Evolutionary conservation across 208 protist species (phyloP).

Genomic region (Leishmania guyanensis): DNA sequence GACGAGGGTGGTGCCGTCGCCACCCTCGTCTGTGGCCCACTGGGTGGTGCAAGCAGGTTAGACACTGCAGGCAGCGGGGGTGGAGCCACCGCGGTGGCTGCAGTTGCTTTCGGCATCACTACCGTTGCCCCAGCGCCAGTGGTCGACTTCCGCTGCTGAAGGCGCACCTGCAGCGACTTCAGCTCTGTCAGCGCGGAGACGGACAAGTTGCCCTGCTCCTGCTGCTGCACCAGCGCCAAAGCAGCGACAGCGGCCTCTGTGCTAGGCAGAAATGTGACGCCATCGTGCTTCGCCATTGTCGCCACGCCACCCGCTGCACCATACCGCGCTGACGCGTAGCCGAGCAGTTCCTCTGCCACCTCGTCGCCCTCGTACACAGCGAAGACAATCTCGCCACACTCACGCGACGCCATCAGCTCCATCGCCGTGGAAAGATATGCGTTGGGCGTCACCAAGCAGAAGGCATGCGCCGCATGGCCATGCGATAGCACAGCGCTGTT

Average conservation of each 20-base stretch:
- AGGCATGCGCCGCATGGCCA: slow-evolving; percentile 4
- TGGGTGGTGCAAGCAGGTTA: neutral
- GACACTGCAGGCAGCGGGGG: neutral
- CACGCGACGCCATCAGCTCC: slow-evolving; percentile 39
- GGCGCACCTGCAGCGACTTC: slow-evolving; percentile 43
- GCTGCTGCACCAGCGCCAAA: slow-evolving; percentile 50
- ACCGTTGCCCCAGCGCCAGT: slow-evolving; percentile 14
- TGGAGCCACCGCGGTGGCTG: neutral
- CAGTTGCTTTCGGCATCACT: slow-evolving; percentile 5
- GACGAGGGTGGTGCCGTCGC: neutral
- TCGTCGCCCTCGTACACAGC: slow-evolving; percentile 62
- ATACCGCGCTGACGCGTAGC: slow-evolving; percentile 33
- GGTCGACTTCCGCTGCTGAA: slow-evolving; percentile 23
- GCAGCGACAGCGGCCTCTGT: slow-evolving; percentile 42
- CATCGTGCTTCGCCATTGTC: slow-evolving; percentile 41
- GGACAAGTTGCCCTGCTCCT: slow-evolving; percentile 56
- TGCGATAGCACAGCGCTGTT: neutral
- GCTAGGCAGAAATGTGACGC: slow-evolving; percentile 55
- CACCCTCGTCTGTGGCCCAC: neutral
- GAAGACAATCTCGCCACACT: slow-evolving; percentile 56
- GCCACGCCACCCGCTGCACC: slow-evolving; percentile 41
- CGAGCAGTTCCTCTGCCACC: slow-evolving; percentile 68
- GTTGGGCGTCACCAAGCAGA: slow-evolving; percentile 56
- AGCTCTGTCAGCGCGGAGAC: slow-evolving; percentile 57
- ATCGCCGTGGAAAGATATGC: slow-evolving; percentile 70